Conservation (phyloP, 2,329 filamentous ascomycete genomes). For the Talaromyces sp. region DNA sequence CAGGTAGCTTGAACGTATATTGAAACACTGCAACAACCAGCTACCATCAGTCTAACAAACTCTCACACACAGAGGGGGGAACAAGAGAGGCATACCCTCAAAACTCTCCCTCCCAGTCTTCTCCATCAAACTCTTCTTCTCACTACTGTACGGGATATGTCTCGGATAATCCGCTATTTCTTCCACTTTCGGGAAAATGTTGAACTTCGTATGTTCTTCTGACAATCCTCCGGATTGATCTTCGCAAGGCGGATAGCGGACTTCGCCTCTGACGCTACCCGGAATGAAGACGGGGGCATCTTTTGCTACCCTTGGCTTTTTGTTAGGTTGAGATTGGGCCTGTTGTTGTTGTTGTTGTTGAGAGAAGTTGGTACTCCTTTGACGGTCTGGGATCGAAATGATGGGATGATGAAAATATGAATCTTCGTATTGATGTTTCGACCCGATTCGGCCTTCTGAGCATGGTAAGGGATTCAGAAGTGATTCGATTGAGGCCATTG, state of each 20-base stretch:
- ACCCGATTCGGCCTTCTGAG: not conserved
- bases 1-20: slow-evolving; percentile 72
- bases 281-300: slow-evolving; percentile 59
- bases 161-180: slow-evolving; percentile 57
- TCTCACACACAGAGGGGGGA: not conserved
- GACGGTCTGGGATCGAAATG: not conserved
- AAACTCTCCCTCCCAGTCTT: slow-evolving; percentile 86
- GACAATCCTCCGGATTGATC: slow-evolving; percentile 54
- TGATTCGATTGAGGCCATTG: slow-evolving; percentile 15
- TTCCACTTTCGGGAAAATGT: slow-evolving; percentile 57
- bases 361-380: not conserved
- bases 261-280: slow-evolving; percentile 57
- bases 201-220: slow-evolving; percentile 57
- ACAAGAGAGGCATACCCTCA: slow-evolving; percentile 59
- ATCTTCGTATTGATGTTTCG: not conserved
- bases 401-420: not conserved
- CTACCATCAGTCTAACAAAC: not conserved
- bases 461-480: slow-evolving; percentile 11
- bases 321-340: not conserved
- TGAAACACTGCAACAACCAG: slow-evolving; percentile 37
- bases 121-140: slow-evolving; percentile 81
- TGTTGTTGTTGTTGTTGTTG: no score
- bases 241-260: slow-evolving; percentile 73
- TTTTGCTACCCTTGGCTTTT: slow-evolving; percentile 54
- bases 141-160: slow-evolving; percentile 90